These are phyloP conservation scores for Magnolia changhungtana DNA, from an alignment of 164 flowering plant species.

Conservation along the genomic window DNA sequence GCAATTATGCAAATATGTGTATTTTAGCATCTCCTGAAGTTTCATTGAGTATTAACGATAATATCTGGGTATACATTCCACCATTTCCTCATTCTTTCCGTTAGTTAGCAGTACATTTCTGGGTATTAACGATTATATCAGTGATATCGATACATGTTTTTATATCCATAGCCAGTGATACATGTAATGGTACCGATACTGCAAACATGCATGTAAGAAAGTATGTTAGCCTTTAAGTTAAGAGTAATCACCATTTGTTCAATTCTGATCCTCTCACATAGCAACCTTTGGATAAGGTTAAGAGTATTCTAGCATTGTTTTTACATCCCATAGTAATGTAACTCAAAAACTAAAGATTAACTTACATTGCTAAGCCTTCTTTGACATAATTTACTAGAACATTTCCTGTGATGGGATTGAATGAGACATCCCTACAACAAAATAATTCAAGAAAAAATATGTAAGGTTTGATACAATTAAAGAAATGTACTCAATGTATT, in stretches of 20 bases:
- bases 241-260: background rate
- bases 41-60: too few species aligned
- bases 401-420: slow-evolving; percentile 42
- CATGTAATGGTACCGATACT: background rate
- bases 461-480: too few species aligned
- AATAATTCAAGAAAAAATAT: background rate
- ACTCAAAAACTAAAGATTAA: background rate
- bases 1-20: too few species aligned
- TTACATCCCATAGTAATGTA: background rate
- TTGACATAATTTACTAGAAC: slow-evolving; percentile 27
- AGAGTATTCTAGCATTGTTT: background rate
- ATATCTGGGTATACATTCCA: too few species aligned
- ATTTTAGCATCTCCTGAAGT: too few species aligned
- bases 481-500: background rate
- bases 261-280: background rate
- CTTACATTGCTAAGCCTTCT: slow-evolving; percentile 37
- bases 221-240: background rate
- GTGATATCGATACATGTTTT: too few species aligned
- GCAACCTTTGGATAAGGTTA: too few species aligned
- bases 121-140: too few species aligned
- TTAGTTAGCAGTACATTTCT: too few species aligned
- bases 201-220: background rate
- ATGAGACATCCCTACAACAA: slow-evolving; percentile 44
- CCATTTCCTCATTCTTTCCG: too few species aligned
- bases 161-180: too few species aligned